Base-by-base conservation (phyloP, 768 basidiomycete species). In the Agrocybe chaxingu region DNA sequence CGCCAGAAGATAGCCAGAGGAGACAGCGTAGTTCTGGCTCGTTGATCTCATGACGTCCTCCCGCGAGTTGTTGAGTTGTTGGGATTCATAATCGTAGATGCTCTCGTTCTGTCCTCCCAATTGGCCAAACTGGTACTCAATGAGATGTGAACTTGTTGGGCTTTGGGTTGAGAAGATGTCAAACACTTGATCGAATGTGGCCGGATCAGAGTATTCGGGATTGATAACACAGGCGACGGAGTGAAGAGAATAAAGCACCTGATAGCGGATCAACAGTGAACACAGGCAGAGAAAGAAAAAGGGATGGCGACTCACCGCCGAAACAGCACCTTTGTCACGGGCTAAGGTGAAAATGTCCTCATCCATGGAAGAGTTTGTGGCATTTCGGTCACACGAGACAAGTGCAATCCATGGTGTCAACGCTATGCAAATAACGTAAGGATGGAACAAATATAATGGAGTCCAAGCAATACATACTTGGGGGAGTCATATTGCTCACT, bases 391-490 rank as follows among this genome's bases (percentile, higher is more conserved):
- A 66, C 93, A 96, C 3, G 83, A 79, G 43, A 97, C 79, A 55
- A 94, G 76, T 9, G 94, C 94, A 58, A 97, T 88, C 92, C 93
- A 97, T 3, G 94, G 92, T 0, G 92, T 90, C 4, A 70, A 74
- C 2, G 89, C 87, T 79, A 62, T 33, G 51, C 58, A 61, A 24
- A 47, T 2, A 47, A 45, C 48, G 43, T 24, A 55, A 57, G 24
- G 3, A 44, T 10, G 16, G 32, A 18, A 44, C 31, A 39, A 47
- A 37, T 36, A 47, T 47, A 45, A 37, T 47, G 5, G 29, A 11
- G 32, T 18, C 24, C 16, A 10, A 43, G 44, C 45, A 13, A 7
- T 9, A 62, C 74, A 65, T 50, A 75, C 74, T 71, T 44, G 81
- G 68, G 70, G 82, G 78, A 38, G 74, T 78, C 30, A 68, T 63